phyloP scores from a whole-genome alignment of 306 rosid genomes.

The Cucurbita pepo region DNA sequence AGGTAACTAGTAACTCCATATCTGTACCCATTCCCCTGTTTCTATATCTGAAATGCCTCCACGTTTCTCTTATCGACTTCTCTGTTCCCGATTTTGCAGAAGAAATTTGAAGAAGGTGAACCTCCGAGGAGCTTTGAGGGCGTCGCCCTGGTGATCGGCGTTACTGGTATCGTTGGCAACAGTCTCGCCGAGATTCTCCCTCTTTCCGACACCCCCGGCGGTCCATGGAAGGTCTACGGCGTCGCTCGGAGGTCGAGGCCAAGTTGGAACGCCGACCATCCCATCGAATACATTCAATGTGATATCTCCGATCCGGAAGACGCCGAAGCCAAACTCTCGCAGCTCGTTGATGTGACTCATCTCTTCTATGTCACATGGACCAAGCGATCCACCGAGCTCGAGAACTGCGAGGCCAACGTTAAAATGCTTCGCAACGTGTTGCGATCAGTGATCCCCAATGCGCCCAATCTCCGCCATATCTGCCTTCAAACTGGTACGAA shows the following conservation, averaged over 20 bases:
- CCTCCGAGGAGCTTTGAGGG: slow-evolving; percentile 21
- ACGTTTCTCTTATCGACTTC: not conserved
- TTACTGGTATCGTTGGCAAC: slow-evolving; percentile 64
- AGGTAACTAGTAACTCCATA: not conserved
- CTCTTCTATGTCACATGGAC: slow-evolving; percentile 53
- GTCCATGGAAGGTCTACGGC: slow-evolving; percentile 72
- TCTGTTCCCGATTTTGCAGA: slow-evolving; percentile 18
- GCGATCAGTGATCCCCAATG: slow-evolving; percentile 35
- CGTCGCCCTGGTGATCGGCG: slow-evolving; percentile 46
- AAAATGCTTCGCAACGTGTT: slow-evolving; percentile 42
- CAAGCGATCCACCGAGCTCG: slow-evolving; percentile 27
- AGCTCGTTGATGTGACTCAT: slow-evolving; percentile 47
- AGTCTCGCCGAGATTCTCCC: slow-evolving; percentile 80
- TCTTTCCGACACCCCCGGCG: slow-evolving; percentile 59
- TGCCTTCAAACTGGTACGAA: slow-evolving; percentile 55
- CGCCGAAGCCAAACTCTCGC: slow-evolving; percentile 38
- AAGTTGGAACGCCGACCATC: slow-evolving; percentile 52
- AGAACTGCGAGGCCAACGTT: slow-evolving; percentile 43
- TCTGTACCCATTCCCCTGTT: not conserved
- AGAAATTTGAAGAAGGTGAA: slow-evolving; percentile 42
- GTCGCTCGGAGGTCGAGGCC: slow-evolving; percentile 66
- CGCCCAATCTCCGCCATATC: slow-evolving; percentile 51
- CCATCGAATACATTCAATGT: slow-evolving; percentile 52
- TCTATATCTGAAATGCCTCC: not conserved
- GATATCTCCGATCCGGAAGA: slow-evolving; percentile 43